phyloP scores from a whole-genome alignment of 2,329 filamentous ascomycete genomes.

The Exophiala dermatitidis region DNA sequence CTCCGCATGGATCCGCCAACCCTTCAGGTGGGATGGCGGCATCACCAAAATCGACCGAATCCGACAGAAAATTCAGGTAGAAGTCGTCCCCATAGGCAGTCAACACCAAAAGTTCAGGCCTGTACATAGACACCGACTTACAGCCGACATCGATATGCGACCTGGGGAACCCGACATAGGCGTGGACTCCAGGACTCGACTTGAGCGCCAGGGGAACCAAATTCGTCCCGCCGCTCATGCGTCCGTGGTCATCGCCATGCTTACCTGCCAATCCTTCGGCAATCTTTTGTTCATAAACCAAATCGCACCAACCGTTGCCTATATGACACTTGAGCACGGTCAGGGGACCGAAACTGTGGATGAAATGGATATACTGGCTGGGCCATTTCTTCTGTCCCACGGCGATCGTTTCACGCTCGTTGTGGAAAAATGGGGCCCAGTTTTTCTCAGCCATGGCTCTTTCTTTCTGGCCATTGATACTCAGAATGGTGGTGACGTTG shows the following conservation, averaged over 20 bases:
- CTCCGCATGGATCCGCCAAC: slow-evolving; percentile 15
- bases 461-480: slow-evolving; percentile 14
- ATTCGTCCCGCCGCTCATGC: slow-evolving; percentile 22
- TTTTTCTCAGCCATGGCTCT: slow-evolving; percentile 21
- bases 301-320: slow-evolving; percentile 8
- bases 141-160: slow-evolving; percentile 17
- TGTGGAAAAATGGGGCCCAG: slow-evolving; percentile 24
- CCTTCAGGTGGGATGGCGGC: slow-evolving; percentile 12
- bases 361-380: slow-evolving; percentile 19
- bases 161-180: slow-evolving; percentile 18
- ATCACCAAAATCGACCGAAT: slow-evolving; percentile 19
- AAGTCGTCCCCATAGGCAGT: slow-evolving; percentile 15
- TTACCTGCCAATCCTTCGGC: not conserved
- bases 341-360: slow-evolving; percentile 14
- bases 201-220: slow-evolving; percentile 13
- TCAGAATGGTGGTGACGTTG: slow-evolving; percentile 20
- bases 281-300: slow-evolving; percentile 18
- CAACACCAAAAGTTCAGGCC: slow-evolving; percentile 22
- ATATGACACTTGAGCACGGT: slow-evolving; percentile 10
- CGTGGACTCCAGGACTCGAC: not conserved
- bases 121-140: slow-evolving; percentile 12
- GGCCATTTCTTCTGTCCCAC: slow-evolving; percentile 2
- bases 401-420: slow-evolving; percentile 3
- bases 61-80: slow-evolving; percentile 23
- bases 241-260: slow-evolving; percentile 7